Conservation (phyloP, 306 rosid species). For the Trichosanthes cucumerina region DNA sequence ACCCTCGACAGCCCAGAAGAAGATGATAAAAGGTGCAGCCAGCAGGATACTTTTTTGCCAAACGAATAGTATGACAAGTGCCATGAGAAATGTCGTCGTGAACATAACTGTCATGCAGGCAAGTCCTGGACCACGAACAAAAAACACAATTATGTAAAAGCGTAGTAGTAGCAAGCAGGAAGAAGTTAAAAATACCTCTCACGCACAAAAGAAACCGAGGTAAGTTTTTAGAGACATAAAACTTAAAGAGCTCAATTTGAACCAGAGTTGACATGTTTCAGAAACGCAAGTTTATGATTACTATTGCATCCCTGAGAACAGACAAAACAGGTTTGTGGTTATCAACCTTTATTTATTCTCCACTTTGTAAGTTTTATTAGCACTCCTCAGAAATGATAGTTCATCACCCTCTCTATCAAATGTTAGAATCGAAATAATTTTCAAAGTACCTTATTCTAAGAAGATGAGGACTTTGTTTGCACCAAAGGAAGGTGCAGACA, state of each 20-base stretch:
- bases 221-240: not conserved
- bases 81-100: constrained; percentile 68
- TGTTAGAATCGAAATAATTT: not conserved
- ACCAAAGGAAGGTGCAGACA: not conserved
- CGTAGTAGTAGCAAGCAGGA: not conserved
- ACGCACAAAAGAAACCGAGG: not conserved
- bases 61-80: constrained; percentile 56
- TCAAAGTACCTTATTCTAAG: not conserved
- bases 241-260: not conserved
- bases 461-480: not conserved
- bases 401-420: not conserved
- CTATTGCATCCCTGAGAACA: not conserved
- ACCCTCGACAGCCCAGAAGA: constrained; percentile 74
- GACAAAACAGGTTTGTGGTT: not conserved
- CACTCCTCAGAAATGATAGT: not conserved
- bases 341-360: not conserved
- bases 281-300: not conserved
- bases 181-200: not conserved
- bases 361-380: not conserved
- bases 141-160: constrained; percentile 8
- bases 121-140: constrained; percentile 45
- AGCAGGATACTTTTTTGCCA: constrained; percentile 56
- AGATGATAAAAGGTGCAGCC: constrained; percentile 41
- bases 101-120: constrained; percentile 81
- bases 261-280: not conserved